phyloP scores from a whole-genome alignment of 352 stramenopile species.

The Pythium oligandrum region DNA sequence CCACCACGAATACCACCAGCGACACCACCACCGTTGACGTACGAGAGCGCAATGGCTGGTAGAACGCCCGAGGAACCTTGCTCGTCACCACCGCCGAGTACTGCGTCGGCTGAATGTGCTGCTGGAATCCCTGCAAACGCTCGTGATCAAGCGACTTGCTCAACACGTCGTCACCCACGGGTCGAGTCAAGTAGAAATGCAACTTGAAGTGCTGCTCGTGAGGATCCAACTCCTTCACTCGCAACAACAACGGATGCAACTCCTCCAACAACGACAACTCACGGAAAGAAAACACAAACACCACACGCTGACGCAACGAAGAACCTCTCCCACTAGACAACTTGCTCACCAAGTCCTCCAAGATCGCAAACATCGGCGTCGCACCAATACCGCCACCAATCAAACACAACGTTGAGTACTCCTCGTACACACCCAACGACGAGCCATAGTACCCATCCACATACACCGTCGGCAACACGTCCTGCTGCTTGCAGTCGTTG shows the following conservation, averaged over 20 bases:
- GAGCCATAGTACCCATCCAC: constrained; percentile 24
- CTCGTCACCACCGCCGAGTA: constrained; percentile 1
- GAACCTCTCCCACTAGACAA: too few species aligned
- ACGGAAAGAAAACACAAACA: constrained; percentile 39
- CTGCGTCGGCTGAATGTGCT: too few species aligned
- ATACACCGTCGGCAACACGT: too few species aligned
- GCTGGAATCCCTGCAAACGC: too few species aligned
- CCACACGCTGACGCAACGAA: constrained; percentile 13
- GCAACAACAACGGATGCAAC: constrained; percentile 23
- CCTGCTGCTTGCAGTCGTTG: too few species aligned
- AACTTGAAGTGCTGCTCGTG: constrained; percentile 16
- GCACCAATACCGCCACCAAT: constrained; percentile 40
- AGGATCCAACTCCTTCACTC: constrained; percentile 24
- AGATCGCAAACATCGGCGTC: constrained; percentile 29
- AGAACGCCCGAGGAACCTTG: constrained; percentile 7
- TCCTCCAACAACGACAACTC: constrained; percentile 30
- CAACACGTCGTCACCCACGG: constrained; percentile 8
- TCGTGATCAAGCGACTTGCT: constrained; percentile 13
- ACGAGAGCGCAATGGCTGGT: constrained; percentile 11
- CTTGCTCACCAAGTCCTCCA: constrained; percentile 30
- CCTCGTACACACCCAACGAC: too few species aligned
- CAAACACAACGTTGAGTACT: too few species aligned
- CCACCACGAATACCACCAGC: constrained; percentile 2
- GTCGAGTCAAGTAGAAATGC: constrained; percentile 21
- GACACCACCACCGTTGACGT: constrained; percentile 4